These are phyloP conservation scores for Fusarium torulosum DNA, from an alignment of 2,329 filamentous ascomycete species.

Conservation along the genomic window DNA sequence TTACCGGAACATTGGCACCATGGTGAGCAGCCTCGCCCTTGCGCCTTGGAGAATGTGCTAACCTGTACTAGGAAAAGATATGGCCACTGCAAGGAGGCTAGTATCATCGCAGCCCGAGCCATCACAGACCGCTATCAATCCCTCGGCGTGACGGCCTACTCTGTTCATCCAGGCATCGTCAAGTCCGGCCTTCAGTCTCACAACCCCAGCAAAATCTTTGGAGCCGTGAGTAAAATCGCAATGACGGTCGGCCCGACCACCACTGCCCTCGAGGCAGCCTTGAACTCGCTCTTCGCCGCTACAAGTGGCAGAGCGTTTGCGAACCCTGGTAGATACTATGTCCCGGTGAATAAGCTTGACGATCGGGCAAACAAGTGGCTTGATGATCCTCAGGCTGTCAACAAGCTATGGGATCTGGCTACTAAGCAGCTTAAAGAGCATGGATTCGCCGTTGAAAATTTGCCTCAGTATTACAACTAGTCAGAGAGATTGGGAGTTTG, in stretches of 20 bases:
- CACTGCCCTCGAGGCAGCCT: constrained; percentile 38
- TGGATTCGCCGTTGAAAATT: constrained; percentile 16
- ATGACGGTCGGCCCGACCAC: constrained; percentile 30
- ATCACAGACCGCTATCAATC: constrained; percentile 38
- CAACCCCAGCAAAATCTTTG: constrained; percentile 29
- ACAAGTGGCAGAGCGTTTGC: constrained; percentile 26
- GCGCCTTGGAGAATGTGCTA: background rate
- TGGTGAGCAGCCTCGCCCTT: constrained; percentile 14
- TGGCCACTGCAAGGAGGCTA: constrained; percentile 42
- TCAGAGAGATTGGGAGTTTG: no score
- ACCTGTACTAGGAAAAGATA: constrained; percentile 30
- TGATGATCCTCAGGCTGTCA: constrained; percentile 30
- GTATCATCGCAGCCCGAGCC: constrained; percentile 36
- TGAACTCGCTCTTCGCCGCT: constrained; percentile 43
- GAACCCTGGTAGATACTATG: constrained; percentile 30
- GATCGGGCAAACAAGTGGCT: constrained; percentile 38
- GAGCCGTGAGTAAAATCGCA: constrained; percentile 25
- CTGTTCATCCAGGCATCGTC: constrained; percentile 44
- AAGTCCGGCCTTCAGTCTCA: constrained; percentile 37
- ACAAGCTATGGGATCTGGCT: constrained; percentile 29
- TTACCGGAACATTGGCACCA: constrained; percentile 30
- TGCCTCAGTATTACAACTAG: constrained; percentile 7
- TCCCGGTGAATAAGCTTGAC: constrained; percentile 39
- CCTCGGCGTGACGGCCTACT: constrained; percentile 43
- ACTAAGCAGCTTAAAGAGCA: constrained; percentile 16